Evolutionary conservation across 768 basidiomycete genomes (phyloP), one percentile per base, ranked within the genome.

Genomic region (Russula sp.): DNA sequence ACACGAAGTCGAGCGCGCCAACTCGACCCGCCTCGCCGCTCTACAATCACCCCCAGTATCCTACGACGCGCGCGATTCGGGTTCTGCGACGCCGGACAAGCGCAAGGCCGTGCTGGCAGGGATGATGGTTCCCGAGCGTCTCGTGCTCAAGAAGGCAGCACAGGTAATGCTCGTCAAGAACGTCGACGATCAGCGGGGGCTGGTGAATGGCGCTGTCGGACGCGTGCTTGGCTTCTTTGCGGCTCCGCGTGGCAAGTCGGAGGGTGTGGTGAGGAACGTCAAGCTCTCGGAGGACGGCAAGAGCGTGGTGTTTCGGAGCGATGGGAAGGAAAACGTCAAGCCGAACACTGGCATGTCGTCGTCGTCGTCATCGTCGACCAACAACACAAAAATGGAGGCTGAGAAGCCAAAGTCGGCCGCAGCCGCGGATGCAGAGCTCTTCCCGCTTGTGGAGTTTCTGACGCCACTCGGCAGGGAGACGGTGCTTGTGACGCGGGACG

Each of bases 111-210:
- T 87, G 14, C 77, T 90, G 22, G 75, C 79, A 26, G 84, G 81
- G 69, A 80, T 90, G 71, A 82, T 90, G 71, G 87, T 87, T 0
- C 81, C 84, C 36, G 75, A 75, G 49, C 72, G 70, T 3, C 78
- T 92, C 11, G 74, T 77, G 3, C 79, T 92, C 58, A 88, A 88
- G 70, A 69, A 79, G 22, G 81, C 81, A 42, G 82, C 84, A 11
- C 88, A 89, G 69, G 81, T 83, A 10, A 88, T 87, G 86, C 77
- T 89, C 32, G 79, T 89, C 73, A 88, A 88, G 77, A 90, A 90
- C 69, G 76, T 84, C 51, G 80, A 83, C 51, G 84, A 78, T 58
- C 66, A 57, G 38, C 67, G 69, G 44, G 74, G 74, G 40, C 79
- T 89, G n/a, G 88, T 88, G 55, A 90, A 90, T 69, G 88, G 88